Evolutionary conservation across 2,329 filamentous ascomycete genomes (phyloP).

Genomic region (Fusarium illudens): DNA sequence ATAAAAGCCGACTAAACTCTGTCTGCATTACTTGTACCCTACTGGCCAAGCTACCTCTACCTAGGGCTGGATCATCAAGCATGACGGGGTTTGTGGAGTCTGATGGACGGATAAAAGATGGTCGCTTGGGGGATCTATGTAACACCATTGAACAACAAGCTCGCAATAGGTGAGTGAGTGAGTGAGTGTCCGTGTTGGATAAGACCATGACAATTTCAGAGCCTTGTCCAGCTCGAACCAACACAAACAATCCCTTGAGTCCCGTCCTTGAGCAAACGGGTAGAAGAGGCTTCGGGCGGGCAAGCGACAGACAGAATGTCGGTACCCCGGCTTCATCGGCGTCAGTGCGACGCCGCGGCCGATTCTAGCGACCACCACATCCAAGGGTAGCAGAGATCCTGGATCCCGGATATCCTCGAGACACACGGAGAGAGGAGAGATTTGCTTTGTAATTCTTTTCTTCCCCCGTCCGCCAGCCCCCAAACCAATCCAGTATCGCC

Average conservation of each 20-base stretch:
- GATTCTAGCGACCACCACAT: neutral
- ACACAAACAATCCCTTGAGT: no score
- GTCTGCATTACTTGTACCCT: neutral
- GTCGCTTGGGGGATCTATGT: neutral
- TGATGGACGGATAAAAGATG: neutral
- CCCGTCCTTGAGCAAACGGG: no score
- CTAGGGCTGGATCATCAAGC: constrained; percentile 33
- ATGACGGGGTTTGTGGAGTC: constrained; percentile 25
- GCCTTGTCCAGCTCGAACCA: neutral
- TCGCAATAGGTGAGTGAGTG: neutral
- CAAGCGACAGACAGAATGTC: neutral
- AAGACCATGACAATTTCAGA: neutral
- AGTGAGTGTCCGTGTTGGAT: no score
- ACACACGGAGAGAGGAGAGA: neutral
- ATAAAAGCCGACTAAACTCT: neutral
- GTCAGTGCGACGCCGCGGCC: constrained; percentile 9
- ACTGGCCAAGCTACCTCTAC: no score
- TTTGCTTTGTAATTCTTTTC: constrained; percentile 3
- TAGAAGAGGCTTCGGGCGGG: constrained; percentile 35
- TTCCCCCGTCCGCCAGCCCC: neutral
- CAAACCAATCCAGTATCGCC: neutral
- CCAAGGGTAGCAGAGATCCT: neutral
- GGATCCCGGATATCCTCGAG: neutral
- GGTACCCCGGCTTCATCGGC: constrained; percentile 8
- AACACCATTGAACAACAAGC: neutral